Evolutionary conservation across 192 early-diverging fungal species (phyloP).

Genomic region (Funneliformis mosseae): DNA sequence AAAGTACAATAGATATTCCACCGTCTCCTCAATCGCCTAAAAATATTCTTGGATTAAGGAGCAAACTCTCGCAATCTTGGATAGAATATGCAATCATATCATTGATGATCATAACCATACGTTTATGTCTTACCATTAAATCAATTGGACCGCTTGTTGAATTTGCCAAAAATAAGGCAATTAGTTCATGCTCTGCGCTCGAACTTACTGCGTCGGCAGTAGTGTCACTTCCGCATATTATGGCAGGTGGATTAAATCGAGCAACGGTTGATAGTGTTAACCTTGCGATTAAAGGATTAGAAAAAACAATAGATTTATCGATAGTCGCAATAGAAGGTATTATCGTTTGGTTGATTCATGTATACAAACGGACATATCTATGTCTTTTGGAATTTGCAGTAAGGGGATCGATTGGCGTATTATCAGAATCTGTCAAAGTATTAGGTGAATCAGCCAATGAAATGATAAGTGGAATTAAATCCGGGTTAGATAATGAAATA

Average conservation of each 20-base stretch:
- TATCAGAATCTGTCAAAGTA: background rate
- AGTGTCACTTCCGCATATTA: conserved; percentile 28
- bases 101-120: conserved; percentile 11
- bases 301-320: background rate
- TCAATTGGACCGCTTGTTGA: conserved; percentile 25
- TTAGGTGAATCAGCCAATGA: background rate
- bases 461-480: background rate
- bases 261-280: conserved; percentile 20
- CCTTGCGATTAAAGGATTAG: conserved; percentile 2
- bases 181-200: conserved; percentile 15
- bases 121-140: conserved; percentile 13
- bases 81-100: conserved; percentile 21
- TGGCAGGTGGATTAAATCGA: conserved; percentile 30
- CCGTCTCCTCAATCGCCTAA: background rate
- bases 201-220: conserved; percentile 27
- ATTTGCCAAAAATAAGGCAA: conserved; percentile 6
- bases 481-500: background rate
- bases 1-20: background rate
- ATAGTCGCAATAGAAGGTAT: conserved; percentile 19
- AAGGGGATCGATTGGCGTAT: background rate
- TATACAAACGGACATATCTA: conserved; percentile 4
- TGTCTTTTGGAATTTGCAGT: conserved; percentile 29
- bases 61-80: conserved; percentile 17
- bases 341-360: conserved; percentile 18
- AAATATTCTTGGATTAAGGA: conserved; percentile 9